Evolutionary conservation across 345 rosid genomes (phyloP), one percentile per base, ranked within the genome.

Genomic region (Populus simonii): DNA sequence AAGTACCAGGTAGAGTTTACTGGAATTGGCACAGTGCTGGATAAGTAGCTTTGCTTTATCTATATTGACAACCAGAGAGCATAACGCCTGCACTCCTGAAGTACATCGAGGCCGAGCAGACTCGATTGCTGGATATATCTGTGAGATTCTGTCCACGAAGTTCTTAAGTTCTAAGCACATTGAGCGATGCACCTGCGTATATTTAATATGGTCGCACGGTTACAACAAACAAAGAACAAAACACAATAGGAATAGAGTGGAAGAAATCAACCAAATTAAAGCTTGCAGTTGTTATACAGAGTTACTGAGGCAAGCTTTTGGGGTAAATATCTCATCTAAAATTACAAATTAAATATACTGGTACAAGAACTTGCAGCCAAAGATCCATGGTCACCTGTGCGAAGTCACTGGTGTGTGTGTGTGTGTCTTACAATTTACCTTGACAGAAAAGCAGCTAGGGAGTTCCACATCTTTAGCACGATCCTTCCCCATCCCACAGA

Each of bases 1-100:
- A 38, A 33, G 27, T 80, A 88, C 90, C 89, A 86, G 73, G 63
- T 86, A 86, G 68, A 88, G 83, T 81, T 83, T 84, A 66, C 90
- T 88, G 55, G 83, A 77, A 47, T 84, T 86, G 12, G 84, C 79
- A 57, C 90, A 86, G 41, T 72, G 76, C 72, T 78, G 89, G 77
- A 88, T 75, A 33, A 88, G 80, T 53, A 72, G 80, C 43, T 77
- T 79, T 53, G 87, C 83, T 71, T 71, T 81, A 25, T 86, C 86
- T 25, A 83, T n/a, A 66, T 85, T 49, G 13, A 1, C 55, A n/a
- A 70, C 80, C 71, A 88, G 39, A 18, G 69, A 77, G 68, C 87
- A 83, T 62, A 86, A 73, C 36, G 77, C 75, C 23, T 73, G 38
- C 51, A 82, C 5, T 39, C 86, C 89, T 16, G 77, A 36, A 7